Percentiles rank a stretch among this genome's conserved stretches.
Conservation (phyloP, 176 grass and related monocot species). For the Thinopyrum elongatum region DNA sequence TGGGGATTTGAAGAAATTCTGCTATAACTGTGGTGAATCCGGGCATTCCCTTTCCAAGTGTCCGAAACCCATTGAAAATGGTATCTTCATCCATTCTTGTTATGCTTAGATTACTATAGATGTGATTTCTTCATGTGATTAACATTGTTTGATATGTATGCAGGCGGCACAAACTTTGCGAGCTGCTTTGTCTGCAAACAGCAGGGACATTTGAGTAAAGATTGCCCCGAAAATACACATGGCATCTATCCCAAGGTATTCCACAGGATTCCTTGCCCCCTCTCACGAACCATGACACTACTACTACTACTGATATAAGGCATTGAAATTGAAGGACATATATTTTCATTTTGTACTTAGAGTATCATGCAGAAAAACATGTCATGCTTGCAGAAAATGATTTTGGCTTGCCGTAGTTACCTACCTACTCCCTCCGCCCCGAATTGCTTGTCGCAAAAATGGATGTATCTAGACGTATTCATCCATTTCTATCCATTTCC, state of each 20-base stretch:
- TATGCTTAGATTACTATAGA: background rate
- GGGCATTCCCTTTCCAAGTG: conserved; percentile 88
- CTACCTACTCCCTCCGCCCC: background rate
- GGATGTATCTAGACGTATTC: too few relatives aligned
- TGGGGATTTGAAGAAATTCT: conserved; percentile 60
- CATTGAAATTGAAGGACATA: background rate
- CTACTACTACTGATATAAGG: background rate
- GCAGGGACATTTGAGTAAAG: conserved; percentile 78
- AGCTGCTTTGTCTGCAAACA: conserved; percentile 92
- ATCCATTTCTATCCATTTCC: too few relatives aligned
- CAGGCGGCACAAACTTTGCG: conserved; percentile 86
- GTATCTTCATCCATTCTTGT: conserved; percentile 31
- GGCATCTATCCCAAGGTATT: conserved; percentile 97
- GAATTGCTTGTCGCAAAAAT: too few relatives aligned
- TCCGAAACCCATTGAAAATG: conserved; percentile 69
- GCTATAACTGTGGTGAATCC: conserved; percentile 87
- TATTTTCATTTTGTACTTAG: background rate
- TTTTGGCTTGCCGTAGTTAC: background rate
- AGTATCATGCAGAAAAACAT: background rate
- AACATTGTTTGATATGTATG: conserved; percentile 6
- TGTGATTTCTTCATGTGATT: conserved; percentile 6
- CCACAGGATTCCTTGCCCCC: background rate
- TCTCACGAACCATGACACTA: background rate
- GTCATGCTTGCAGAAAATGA: background rate
- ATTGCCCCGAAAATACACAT: conserved; percentile 80